A percentile compares a stretch with the other conserved stretches of the same genome.
Evolutionary conservation across 805 yeast species (phyloP).

Genomic region (Suhomyces sp.): DNA sequence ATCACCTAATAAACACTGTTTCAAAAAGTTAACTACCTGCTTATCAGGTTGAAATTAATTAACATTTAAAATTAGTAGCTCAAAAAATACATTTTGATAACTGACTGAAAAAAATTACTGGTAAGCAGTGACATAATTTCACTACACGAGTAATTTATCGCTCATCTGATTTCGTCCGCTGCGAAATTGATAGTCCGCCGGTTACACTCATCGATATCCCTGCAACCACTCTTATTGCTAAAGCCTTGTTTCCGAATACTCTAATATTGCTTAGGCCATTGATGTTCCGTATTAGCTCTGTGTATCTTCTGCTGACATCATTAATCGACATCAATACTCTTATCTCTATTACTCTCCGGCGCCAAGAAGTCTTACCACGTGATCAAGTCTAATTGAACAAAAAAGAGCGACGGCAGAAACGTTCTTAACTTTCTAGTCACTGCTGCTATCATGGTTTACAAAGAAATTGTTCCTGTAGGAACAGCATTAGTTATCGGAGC

Average conservation of each 20-base stretch:
- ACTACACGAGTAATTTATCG: not conserved
- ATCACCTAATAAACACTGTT: not conserved
- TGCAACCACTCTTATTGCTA: no score
- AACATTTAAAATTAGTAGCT: no score
- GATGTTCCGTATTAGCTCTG: no score
- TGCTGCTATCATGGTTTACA: constrained; percentile 25
- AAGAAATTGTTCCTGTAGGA: constrained; percentile 47
- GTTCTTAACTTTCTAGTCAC: not conserved
- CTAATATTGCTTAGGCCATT: no score
- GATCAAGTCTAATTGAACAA: not conserved
- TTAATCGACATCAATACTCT: not conserved
- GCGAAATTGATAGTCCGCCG: not conserved
- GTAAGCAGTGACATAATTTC: no score
- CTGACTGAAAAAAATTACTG: no score
- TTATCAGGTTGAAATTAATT: no score
- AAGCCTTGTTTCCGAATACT: no score
- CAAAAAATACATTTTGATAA: no score
- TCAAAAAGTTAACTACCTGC: no score
- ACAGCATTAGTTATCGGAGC: constrained; percentile 45
- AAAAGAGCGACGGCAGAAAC: not conserved
- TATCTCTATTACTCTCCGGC: not conserved
- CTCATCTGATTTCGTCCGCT: not conserved
- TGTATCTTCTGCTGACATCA: no score
- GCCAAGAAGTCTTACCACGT: not conserved
- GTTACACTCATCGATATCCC: not conserved